Percentiles rank a stretch among this genome's conserved stretches.
These are phyloP conservation scores for Sarocladiaceae sp. DNA, from an alignment of 2,329 filamentous ascomycete species.

Conservation along the genomic window DNA sequence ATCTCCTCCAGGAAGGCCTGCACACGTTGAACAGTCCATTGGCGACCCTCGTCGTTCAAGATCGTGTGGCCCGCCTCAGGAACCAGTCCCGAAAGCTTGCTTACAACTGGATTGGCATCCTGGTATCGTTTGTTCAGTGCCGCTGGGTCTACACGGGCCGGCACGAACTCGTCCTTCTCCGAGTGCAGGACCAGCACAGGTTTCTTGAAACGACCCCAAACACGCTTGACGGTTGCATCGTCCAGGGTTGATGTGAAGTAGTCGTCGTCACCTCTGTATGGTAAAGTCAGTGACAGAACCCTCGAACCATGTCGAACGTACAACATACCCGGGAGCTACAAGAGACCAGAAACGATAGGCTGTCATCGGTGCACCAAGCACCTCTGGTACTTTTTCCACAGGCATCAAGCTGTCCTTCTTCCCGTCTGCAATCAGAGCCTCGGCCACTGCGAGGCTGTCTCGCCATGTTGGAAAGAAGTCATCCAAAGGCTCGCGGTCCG, in stretches of 20 bases:
- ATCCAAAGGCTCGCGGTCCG: slow-evolving; percentile 62
- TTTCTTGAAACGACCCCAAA: slow-evolving; percentile 60
- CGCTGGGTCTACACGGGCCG: slow-evolving; percentile 49
- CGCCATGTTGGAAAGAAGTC: slow-evolving; percentile 39
- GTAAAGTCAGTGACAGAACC: background rate
- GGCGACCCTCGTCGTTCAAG: slow-evolving; percentile 34
- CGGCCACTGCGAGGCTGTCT: slow-evolving; percentile 40
- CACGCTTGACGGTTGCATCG: slow-evolving; percentile 44
- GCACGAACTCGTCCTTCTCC: slow-evolving; percentile 60
- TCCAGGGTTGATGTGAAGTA: slow-evolving; percentile 78
- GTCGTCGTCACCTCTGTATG: slow-evolving; percentile 65
- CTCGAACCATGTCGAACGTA: background rate
- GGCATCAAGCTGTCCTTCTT: slow-evolving; percentile 49
- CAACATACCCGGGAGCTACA: slow-evolving; percentile 37
- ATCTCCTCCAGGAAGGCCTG: slow-evolving; percentile 34
- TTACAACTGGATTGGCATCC: slow-evolving; percentile 36
- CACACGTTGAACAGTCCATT: slow-evolving; percentile 44
- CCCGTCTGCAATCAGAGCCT: slow-evolving; percentile 48
- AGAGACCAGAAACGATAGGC: slow-evolving; percentile 49
- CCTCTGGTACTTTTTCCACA: slow-evolving; percentile 32
- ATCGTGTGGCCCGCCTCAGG: slow-evolving; percentile 48
- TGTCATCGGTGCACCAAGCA: slow-evolving; percentile 40
- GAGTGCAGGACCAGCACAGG: slow-evolving; percentile 61
- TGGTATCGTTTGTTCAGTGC: slow-evolving; percentile 53
- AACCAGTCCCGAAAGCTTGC: slow-evolving; percentile 45